Evolutionary conservation across 257 asterid species (phyloP), one percentile per base, ranked within the genome.

Genomic region (Capsicum baccatum): DNA sequence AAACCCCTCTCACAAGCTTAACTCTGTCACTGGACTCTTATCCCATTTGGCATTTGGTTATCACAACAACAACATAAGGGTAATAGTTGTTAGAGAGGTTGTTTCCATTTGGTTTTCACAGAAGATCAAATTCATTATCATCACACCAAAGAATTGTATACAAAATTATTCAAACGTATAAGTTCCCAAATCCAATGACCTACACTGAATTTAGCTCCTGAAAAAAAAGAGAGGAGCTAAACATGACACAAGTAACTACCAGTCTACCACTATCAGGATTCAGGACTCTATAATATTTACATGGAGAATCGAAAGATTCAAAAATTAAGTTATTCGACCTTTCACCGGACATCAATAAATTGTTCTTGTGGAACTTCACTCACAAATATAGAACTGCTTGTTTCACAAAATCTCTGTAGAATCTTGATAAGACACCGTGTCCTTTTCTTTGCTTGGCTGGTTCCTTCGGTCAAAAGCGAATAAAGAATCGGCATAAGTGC

Each of bases 381-480:
- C 39, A 83, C 82, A 83, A 83, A 21, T 17, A 88, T 84, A 33
- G 91, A 80, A 9, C 91, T 79, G 17, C 91, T 82, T 12, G 89
- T 64, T 78, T 94, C 98, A 16, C 90, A 76, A 37, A 89, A 94
- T 21, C 84, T 87, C 19, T 93, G 98, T 84, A 94, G 86, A 47
- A 91, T 93, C 44, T 88, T 92, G 21, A 93, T 93, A 14, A 94
- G 85, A 1, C 91, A 92, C 10, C 95, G 84, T 8, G 97, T 89
- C 60, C 91, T 91, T 44, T 83, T 91, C 62, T 92, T 89, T 8
- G 93, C 94, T 8, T 89, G 96, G 17, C 88, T 84, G 21, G 94
- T 91, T 14, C 97, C 96, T 63, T 92, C 94, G 0, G 93, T 88
- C 83, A 91, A 37, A 2, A 93, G 85, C 0, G 92, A 83, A 58